These are phyloP conservation scores for Penicillium sp. DNA, from an alignment of 2,329 filamentous ascomycete species.

Conservation along the genomic window DNA sequence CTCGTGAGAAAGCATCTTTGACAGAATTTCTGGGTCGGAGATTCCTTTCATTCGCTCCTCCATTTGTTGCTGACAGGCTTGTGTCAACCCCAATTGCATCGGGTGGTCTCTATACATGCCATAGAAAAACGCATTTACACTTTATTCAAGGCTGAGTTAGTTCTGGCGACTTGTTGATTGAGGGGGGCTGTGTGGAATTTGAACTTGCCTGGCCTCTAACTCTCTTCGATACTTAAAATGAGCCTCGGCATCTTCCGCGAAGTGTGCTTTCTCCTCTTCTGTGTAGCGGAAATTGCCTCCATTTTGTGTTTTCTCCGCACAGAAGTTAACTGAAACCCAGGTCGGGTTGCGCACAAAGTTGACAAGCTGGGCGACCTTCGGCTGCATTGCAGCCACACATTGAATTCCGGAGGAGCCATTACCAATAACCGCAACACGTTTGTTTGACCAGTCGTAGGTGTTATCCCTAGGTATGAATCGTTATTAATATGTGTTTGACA, in stretches of 20 bases:
- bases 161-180: background rate
- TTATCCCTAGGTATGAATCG: conserved; percentile 17
- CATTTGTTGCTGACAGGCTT: background rate
- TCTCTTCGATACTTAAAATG: conserved; percentile 9
- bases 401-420: conserved; percentile 39
- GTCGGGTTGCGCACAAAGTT: conserved; percentile 34
- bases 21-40: conserved; percentile 1
- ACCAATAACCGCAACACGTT: conserved; percentile 27
- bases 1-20: conserved; percentile 16
- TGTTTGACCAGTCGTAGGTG: conserved; percentile 19
- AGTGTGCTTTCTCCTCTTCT: conserved; percentile 25
- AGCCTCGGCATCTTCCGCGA: conserved; percentile 17
- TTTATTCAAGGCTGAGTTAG: background rate
- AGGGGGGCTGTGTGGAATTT: background rate
- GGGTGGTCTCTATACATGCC: conserved; percentile 8
- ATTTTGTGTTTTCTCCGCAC: conserved; percentile 24
- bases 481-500: background rate
- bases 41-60: background rate
- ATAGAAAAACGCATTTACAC: conserved; percentile 5
- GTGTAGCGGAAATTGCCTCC: conserved; percentile 27
- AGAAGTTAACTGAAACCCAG: conserved; percentile 28
- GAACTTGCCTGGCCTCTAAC: conserved; percentile 6
- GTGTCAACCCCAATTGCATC: background rate
- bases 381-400: conserved; percentile 25
- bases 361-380: conserved; percentile 21